Evolutionary conservation across 176 grass and related monocot genomes (phyloP).

Genomic region (Hyparrhenia diplandra): DNA sequence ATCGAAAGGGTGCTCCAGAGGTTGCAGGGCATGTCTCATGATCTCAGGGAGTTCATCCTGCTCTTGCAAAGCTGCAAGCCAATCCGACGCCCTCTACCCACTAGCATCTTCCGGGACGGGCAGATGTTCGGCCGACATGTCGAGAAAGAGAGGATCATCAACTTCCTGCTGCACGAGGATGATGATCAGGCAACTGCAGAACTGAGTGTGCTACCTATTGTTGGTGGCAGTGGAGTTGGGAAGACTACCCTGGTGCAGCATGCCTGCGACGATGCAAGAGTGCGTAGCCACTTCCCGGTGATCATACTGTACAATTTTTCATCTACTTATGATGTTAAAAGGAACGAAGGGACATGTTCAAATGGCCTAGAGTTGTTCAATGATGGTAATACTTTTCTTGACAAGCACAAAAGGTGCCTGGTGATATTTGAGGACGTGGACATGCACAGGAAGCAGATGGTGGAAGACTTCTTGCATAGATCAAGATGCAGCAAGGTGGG

Average conservation of each 20-base stretch:
- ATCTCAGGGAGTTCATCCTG: background rate
- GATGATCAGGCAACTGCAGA: background rate
- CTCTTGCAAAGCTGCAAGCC: background rate
- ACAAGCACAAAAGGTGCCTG: background rate
- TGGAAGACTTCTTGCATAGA: background rate
- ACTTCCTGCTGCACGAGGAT: background rate
- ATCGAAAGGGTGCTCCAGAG: background rate
- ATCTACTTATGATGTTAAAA: background rate
- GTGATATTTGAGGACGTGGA: background rate
- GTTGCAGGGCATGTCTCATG: background rate
- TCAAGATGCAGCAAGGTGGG: background rate
- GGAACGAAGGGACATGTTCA: background rate
- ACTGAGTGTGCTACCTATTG: background rate
- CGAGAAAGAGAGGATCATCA: background rate
- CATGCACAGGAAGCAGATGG: background rate
- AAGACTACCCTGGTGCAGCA: background rate
- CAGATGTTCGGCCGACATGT: constrained; percentile 9
- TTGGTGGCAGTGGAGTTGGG: background rate
- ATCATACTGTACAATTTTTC: background rate
- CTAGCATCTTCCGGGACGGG: background rate
- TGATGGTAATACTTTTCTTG: background rate
- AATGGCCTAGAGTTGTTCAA: background rate
- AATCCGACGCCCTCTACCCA: background rate
- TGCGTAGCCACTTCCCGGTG: background rate
- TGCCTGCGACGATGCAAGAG: background rate